Percentiles rank a stretch among this genome's conserved stretches.
Conservation (phyloP, 2,329 filamentous ascomycete species). For the Aureobasidium melanogenum region DNA sequence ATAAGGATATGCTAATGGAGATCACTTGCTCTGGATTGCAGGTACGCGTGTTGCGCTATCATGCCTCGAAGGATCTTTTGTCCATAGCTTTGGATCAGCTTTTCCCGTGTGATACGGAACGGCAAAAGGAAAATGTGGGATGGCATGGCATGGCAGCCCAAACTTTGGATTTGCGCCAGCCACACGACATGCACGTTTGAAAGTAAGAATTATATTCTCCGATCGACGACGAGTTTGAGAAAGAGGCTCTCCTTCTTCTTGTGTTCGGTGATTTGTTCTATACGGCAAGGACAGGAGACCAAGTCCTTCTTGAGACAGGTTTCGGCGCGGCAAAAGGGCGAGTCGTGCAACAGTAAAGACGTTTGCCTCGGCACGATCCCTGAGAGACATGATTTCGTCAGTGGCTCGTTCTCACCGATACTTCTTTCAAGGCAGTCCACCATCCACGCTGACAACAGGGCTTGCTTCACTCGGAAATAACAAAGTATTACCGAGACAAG, state of each 20-base stretch:
- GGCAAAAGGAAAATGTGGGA: background rate
- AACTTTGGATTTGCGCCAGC: background rate
- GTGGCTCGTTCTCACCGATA: background rate
- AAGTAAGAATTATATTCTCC: background rate
- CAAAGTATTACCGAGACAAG: background rate
- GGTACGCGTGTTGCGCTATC: background rate
- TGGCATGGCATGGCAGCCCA: too few relatives aligned
- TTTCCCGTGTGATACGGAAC: background rate
- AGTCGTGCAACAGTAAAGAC: background rate
- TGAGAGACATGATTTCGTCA: constrained; percentile 6
- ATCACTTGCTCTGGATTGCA: background rate
- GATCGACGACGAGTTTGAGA: background rate
- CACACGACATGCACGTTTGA: background rate
- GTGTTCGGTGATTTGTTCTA: background rate
- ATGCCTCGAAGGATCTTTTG: background rate
- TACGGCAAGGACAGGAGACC: background rate
- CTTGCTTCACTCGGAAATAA: background rate
- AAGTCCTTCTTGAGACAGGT: background rate
- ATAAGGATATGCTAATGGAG: background rate
- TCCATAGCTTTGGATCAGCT: background rate
- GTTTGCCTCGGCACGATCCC: background rate
- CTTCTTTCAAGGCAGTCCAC: background rate
- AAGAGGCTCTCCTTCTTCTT: background rate
- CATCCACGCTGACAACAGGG: background rate
- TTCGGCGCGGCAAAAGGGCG: background rate